Evolutionary conservation across 352 stramenopile species (phyloP), one percentile per base, ranked within the genome.

Genomic region (Halophytophthora polymorphica): DNA sequence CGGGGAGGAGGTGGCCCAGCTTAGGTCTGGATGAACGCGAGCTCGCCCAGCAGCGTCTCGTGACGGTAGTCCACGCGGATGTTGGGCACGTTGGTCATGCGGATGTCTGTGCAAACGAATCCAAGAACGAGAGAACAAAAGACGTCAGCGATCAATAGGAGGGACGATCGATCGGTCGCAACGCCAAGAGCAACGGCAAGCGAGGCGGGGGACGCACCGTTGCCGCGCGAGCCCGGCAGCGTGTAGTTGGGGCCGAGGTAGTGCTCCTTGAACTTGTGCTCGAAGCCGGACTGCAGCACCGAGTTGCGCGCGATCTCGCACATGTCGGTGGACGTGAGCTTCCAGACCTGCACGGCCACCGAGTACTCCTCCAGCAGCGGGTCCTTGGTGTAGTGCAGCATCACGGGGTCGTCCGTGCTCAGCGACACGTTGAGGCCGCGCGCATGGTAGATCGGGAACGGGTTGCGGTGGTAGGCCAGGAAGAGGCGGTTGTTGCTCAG

Each of bases 341-440:
- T 96, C 90, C 92, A 98, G 33, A 98, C 90, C 55, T 97, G 88
- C 3, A 84, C 77, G 71, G 90, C 92, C 18, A 97, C 83, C 49
- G 73, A 97, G 64, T 98, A 98, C 50, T 98, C 90, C 75, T 99
- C 97, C 14, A 99, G 67, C 25, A 99, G 69, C 21, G 97, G 83
- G 66, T 99, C 97, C 62, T 99, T 98, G 12, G 94, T 98, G 83
- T 98, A 98, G 69, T 99, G 97, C 31, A 99, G 94, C 71, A 99
- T 87, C 21, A 99, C 75, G 10, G 97, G 97, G 70, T 99, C 97
- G 58, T 99, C 97, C 13, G 97, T 99, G 39, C 92, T 98, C 22
- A 99, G 69, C 12, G 96, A 98, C 17, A 99, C 96, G 67, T 99
- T 99, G 42, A 99, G 68, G 1, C 97, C 97, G 34, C 96, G 83